Percentiles rank a stretch among this genome's conserved stretches.
Conservation (phyloP, 2,329 filamentous ascomycete species). For the Curvularia lunata region DNA sequence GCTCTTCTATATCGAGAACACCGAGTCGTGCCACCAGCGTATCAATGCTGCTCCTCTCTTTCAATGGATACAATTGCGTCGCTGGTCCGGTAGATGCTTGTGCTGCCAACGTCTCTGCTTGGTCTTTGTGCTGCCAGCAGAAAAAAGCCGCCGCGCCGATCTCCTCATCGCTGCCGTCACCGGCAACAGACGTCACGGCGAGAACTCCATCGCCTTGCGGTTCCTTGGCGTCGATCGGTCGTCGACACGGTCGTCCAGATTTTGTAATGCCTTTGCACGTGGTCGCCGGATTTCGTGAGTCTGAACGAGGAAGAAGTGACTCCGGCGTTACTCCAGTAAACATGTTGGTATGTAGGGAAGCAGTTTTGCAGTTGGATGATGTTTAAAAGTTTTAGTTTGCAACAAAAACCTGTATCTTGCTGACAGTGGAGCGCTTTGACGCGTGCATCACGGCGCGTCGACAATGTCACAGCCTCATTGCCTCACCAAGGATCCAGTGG, state of each 20-base stretch:
- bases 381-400: not conserved
- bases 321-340: constrained; percentile 70
- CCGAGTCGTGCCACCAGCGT: constrained; percentile 82
- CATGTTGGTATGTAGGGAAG: constrained; percentile 23
- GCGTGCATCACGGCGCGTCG: not conserved
- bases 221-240: constrained; percentile 64
- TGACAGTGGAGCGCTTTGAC: not conserved
- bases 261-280: constrained; percentile 90
- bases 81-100: constrained; percentile 30
- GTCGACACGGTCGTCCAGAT: constrained; percentile 81
- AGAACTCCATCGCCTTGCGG: constrained; percentile 49
- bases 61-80: constrained; percentile 62
- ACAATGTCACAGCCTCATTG: constrained; percentile 12
- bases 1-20: constrained; percentile 67
- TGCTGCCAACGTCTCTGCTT: constrained; percentile 61
- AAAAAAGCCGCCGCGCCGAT: constrained; percentile 69
- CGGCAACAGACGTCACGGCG: constrained; percentile 48
- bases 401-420: not conserved
- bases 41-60: constrained; percentile 79
- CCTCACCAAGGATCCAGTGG: not conserved
- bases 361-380: not conserved
- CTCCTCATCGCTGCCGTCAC: constrained; percentile 57
- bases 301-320: constrained; percentile 75
- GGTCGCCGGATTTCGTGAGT: constrained; percentile 81
- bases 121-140: constrained; percentile 96